Base-by-base conservation (phyloP, 306 rosid species). In the Medicago lupulina region DNA sequence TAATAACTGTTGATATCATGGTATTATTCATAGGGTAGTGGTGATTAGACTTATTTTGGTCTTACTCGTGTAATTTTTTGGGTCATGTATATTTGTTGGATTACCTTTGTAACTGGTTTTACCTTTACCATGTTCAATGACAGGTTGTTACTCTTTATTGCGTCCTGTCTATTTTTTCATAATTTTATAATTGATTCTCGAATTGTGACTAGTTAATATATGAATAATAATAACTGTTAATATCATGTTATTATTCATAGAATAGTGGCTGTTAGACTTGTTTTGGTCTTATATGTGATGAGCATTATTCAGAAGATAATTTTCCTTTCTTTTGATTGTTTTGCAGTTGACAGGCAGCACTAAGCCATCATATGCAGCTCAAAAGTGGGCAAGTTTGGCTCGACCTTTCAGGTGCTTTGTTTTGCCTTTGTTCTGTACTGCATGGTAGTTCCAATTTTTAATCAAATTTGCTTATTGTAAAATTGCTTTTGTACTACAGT, bases 331-430 rank as follows among this genome's bases (percentile, higher is more conserved):
- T 34, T 70, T 0, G 38, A 0, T 82, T 43, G 6, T 23, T 79
- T 5, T 83, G 87, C 94, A 93, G 98, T 79, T 91, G n/a, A 73
- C 85, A 1, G 78, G 89, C 53, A 73, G 63, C 54, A 44, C 84
- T 1, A 93, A 87, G 81, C 39, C 94, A 3, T 86, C 90, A 0
- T 86, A 80, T 53, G 81, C 84, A 9, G 85, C 85, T 66, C 79
- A 85, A 11, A 89, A 73, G n/a, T 93, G 90, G 92, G 69, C 91
- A n/a, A 86, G 85, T 75, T 83, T 91, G 85, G 72, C 87, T 47
- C 88, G 98, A 72, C 89, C 93, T 57, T 93, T 91, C 88, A 91
- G 98, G 98, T 93, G 77, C 14, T 0, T 3, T 73, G 66, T 44
- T 25, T 73, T 55, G 61, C 10, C 2, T 7, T 55, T 55, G 66